phyloP scores from a whole-genome alignment of 2,329 filamentous ascomycete genomes.

The Pseudogymnoascus sp. region DNA sequence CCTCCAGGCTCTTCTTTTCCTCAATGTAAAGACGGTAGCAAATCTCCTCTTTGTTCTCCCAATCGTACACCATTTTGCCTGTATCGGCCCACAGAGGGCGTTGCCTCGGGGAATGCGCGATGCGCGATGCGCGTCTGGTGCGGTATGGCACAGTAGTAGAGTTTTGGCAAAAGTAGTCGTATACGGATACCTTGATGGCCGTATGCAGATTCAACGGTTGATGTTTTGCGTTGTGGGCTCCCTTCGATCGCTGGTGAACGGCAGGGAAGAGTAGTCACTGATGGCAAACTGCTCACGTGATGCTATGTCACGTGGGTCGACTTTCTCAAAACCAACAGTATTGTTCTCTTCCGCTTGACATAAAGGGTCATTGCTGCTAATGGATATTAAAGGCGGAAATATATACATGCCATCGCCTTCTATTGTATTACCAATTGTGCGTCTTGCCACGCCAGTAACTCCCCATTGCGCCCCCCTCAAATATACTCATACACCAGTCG shows the following conservation, averaged over 20 bases:
- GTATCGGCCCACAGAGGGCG: background rate
- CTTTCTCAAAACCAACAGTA: background rate
- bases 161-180: conserved; percentile 5
- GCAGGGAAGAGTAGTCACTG: conserved; percentile 4
- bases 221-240: conserved; percentile 9
- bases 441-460: background rate
- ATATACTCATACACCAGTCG: background rate
- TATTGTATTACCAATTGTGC: background rate
- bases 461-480: background rate
- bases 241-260: conserved; percentile 9
- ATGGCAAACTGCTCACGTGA: conserved; percentile 1
- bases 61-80: conserved; percentile 46
- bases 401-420: background rate
- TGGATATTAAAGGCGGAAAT: background rate
- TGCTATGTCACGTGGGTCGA: background rate
- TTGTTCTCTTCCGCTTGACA: background rate
- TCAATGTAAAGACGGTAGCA: conserved; percentile 69
- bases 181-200: conserved; percentile 9
- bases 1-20: conserved; percentile 63
- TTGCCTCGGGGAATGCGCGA: conserved; percentile 5
- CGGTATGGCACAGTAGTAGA: background rate
- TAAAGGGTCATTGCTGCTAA: background rate
- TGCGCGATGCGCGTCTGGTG: conserved; percentile 3
- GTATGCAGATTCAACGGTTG: conserved; percentile 6
- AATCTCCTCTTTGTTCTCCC: conserved; percentile 58